phyloP scores from a whole-genome alignment of 331 rosid species.

The Quercus tomentella region DNA sequence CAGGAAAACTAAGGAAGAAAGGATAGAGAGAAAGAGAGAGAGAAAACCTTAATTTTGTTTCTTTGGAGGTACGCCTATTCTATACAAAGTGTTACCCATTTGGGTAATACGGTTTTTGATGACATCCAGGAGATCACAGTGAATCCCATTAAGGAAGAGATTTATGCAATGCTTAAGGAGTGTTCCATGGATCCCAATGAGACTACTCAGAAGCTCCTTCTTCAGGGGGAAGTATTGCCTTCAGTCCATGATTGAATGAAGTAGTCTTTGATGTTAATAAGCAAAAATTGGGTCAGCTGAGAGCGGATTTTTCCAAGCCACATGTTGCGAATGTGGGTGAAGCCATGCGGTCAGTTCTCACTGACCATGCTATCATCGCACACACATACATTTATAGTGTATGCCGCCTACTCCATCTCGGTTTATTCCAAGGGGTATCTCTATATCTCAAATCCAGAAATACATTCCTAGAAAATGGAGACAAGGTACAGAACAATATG shows the following conservation, averaged over 20 bases:
- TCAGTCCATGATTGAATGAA: background rate
- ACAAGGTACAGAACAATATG: conserved; percentile 23
- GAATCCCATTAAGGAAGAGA: conserved; percentile 80
- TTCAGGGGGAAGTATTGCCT: conserved; percentile 27
- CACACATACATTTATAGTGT: conserved; percentile 17
- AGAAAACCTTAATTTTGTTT: no score
- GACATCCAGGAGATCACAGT: conserved; percentile 82
- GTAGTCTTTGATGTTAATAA: background rate
- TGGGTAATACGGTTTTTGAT: conserved; percentile 5
- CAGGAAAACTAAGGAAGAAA: no score
- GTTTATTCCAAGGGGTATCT: conserved; percentile 30
- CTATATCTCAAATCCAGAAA: conserved; percentile 37
- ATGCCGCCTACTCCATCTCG: conserved; percentile 40
- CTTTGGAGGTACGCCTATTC: no score
- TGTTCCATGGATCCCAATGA: conserved; percentile 99
- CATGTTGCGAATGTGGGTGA: conserved; percentile 15
- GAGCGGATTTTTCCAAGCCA: background rate
- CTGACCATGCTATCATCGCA: conserved; percentile 15
- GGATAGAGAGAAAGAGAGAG: no score
- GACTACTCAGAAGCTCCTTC: conserved; percentile 82
- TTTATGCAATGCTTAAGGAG: conserved; percentile 93
- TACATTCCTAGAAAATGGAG: conserved; percentile 59
- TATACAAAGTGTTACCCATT: no score
- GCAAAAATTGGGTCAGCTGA: background rate
- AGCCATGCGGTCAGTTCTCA: conserved; percentile 30